Percentiles rank a stretch among this genome's conserved stretches.
These are phyloP conservation scores for Spiraea crenata DNA, from an alignment of 331 rosid species.

Conservation along the genomic window DNA sequence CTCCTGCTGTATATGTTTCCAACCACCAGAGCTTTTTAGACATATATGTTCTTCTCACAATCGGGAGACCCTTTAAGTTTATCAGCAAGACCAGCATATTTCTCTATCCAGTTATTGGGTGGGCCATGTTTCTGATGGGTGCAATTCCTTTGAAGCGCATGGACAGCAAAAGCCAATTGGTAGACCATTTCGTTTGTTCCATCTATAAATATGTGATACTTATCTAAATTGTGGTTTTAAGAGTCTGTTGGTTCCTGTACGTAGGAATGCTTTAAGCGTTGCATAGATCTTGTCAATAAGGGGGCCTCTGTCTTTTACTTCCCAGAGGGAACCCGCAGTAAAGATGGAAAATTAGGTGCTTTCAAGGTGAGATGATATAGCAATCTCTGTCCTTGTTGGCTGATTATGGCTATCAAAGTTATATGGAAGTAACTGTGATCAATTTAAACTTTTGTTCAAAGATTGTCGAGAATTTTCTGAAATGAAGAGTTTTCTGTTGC, in stretches of 20 bases:
- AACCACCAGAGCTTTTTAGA: slow-evolving; percentile 98
- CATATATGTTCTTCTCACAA: slow-evolving; percentile 81
- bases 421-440: no score
- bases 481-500: slow-evolving; percentile 17
- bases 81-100: slow-evolving; percentile 97
- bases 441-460: no score
- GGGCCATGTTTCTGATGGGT: slow-evolving; percentile 96
- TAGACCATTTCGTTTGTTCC: slow-evolving; percentile 32
- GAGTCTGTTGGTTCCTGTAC: slow-evolving; percentile 21
- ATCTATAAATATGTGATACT: slow-evolving; percentile 7
- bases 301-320: slow-evolving; percentile 93
- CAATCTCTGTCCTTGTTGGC: slow-evolving; percentile 11
- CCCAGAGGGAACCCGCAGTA: slow-evolving; percentile 95
- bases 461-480: background rate
- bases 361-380: slow-evolving; percentile 67
- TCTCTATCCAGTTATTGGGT: slow-evolving; percentile 81
- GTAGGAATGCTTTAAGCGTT: slow-evolving; percentile 77
- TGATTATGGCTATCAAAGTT: background rate
- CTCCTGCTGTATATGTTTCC: slow-evolving; percentile 90
- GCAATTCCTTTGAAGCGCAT: slow-evolving; percentile 82
- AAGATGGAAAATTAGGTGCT: slow-evolving; percentile 74
- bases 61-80: slow-evolving; percentile 86
- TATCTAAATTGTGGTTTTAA: slow-evolving; percentile 1
- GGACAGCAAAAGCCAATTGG: slow-evolving; percentile 95
- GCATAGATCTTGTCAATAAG: slow-evolving; percentile 74